phyloP scores from a whole-genome alignment of 306 rosid species.

The Hippophae gyantsensis region DNA sequence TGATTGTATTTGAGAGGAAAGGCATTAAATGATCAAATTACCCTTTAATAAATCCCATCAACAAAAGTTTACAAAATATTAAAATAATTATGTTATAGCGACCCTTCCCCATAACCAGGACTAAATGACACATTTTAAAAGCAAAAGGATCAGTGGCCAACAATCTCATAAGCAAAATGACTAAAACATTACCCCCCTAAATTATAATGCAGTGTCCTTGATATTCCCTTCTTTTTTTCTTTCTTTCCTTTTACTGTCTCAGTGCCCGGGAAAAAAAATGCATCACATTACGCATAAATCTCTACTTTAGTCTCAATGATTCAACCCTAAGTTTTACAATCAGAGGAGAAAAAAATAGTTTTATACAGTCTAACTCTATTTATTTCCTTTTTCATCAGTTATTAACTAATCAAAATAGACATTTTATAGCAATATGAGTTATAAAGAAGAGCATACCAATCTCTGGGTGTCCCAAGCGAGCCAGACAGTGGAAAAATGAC shows the following conservation, averaged over 20 bases:
- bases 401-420: constrained; percentile 18
- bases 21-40: neutral
- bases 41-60: neutral
- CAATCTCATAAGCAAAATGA: too few relatives aligned
- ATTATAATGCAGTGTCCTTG: too few relatives aligned
- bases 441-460: constrained; percentile 19
- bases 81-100: too few relatives aligned
- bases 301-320: neutral
- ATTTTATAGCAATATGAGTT: neutral
- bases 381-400: neutral
- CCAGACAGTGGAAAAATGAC: constrained; percentile 44
- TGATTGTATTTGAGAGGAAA: neutral
- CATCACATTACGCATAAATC: neutral
- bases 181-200: too few relatives aligned
- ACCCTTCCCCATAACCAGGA: too few relatives aligned
- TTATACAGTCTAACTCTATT: neutral
- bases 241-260: neutral
- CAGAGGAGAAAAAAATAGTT: neutral
- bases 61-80: neutral
- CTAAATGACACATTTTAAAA: too few relatives aligned
- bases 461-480: constrained; percentile 35
- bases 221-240: neutral
- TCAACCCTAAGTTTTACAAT: neutral
- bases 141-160: too few relatives aligned
- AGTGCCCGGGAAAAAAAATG: neutral